These are phyloP conservation scores for Geotrichum reessii DNA, from an alignment of 1,139 yeast species.

Conservation along the genomic window DNA sequence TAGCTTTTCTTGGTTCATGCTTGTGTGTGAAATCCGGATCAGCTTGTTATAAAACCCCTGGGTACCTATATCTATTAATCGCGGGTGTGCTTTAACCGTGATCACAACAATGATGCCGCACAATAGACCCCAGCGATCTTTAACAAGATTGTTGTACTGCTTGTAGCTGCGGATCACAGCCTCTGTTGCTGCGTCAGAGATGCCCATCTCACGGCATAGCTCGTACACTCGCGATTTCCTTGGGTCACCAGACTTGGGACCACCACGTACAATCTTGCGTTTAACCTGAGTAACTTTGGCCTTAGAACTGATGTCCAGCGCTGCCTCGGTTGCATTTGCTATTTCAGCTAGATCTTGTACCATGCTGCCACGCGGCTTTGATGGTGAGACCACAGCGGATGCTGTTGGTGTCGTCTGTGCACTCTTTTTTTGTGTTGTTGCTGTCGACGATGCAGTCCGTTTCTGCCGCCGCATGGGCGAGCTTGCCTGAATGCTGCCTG, in stretches of 20 bases:
- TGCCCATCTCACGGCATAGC: conserved; percentile 8
- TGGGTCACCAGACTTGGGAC: conserved; percentile 14
- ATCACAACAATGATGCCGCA: conserved; percentile 34
- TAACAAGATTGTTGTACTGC: conserved; percentile 32
- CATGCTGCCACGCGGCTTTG: not conserved
- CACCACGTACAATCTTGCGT: conserved; percentile 9
- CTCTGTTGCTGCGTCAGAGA: conserved; percentile 4
- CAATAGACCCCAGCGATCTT: conserved; percentile 37
- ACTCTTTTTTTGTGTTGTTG: not conserved
- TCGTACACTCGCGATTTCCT: conserved; percentile 8
- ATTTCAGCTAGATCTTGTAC: conserved; percentile 5
- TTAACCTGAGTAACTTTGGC: conserved; percentile 2
- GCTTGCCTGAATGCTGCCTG: conserved; percentile 3
- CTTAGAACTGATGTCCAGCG: not conserved
- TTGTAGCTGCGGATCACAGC: conserved; percentile 33
- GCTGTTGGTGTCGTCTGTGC: not conserved
- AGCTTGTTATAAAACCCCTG: conserved; percentile 15
- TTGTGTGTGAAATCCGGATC: conserved; percentile 5
- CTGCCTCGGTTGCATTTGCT: conserved; percentile 7
- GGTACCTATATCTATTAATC: conserved; percentile 19
- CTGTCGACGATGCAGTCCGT: not conserved
- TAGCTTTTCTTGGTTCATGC: conserved; percentile 20
- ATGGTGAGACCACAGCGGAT: not conserved
- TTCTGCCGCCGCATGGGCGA: conserved; percentile 2
- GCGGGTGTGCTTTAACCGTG: conserved; percentile 33